Conservation (phyloP, 2,329 filamentous ascomycete species). For the Colletotrichum sp. region DNA sequence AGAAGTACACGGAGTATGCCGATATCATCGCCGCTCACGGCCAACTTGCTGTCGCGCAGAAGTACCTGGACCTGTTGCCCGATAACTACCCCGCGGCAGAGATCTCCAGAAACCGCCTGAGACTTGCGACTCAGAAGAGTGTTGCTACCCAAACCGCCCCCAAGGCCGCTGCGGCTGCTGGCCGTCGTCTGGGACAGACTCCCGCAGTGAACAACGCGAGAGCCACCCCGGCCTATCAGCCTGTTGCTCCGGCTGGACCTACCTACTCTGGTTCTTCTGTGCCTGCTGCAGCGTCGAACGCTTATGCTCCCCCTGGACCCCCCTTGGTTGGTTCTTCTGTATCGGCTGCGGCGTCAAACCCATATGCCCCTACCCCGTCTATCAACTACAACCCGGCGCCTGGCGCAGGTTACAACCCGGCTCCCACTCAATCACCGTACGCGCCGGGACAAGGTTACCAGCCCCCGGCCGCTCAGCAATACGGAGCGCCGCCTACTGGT, state of each 20-base stretch:
- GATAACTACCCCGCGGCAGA: conserved; percentile 85
- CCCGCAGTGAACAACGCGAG: conserved; percentile 6
- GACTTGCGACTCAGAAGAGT: conserved; percentile 76
- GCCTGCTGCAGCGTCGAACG: conserved; percentile 1
- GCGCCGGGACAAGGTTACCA: conserved; percentile 58
- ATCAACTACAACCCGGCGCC: conserved; percentile 29
- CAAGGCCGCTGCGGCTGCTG: conserved; percentile 37
- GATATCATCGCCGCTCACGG: conserved; percentile 93
- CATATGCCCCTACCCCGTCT: conserved; percentile 32
- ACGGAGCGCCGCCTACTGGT: conserved; percentile 36
- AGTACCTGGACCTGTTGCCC: conserved; percentile 89
- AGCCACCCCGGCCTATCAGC: conserved; percentile 3
- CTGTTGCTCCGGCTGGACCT: not conserved
- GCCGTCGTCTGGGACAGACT: conserved; percentile 24
- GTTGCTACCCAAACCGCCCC: conserved; percentile 26
- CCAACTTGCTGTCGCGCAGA: conserved; percentile 83
- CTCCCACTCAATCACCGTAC: conserved; percentile 40
- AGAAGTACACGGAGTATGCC: conserved; percentile 96
- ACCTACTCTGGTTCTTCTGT: not conserved
- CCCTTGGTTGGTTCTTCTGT: conserved; percentile 38
- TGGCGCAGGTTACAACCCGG: conserved; percentile 22
- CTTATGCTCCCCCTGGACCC: conserved; percentile 28
- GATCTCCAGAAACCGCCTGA: conserved; percentile 82
- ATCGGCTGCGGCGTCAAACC: conserved; percentile 31
- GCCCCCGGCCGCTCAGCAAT: conserved; percentile 43